Percentiles rank a stretch among this genome's conserved stretches.
phyloP scores from a whole-genome alignment of 768 basidiomycete species.

The Leccinum sublutescens region DNA sequence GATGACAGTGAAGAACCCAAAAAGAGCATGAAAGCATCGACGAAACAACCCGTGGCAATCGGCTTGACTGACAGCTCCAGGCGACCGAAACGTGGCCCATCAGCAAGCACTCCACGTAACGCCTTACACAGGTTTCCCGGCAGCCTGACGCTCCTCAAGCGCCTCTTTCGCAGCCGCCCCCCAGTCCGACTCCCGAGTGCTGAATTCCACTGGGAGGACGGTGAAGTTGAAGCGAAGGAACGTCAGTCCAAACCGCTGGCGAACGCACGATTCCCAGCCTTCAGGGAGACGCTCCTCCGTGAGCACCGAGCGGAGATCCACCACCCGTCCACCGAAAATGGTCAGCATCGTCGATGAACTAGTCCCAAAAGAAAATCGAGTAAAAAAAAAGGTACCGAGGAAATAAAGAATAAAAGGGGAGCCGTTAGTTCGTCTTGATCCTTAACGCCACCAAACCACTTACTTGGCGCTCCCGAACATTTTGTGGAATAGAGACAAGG shows the following conservation, averaged over 20 bases:
- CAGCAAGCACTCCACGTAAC: neutral
- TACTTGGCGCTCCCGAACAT: no score
- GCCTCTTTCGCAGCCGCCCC: neutral
- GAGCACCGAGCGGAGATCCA: slow-evolving; percentile 54
- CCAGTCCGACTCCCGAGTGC: slow-evolving; percentile 25
- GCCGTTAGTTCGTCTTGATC: neutral
- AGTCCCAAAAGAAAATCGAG: neutral
- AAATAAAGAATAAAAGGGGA: neutral
- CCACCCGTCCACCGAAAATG: slow-evolving; percentile 64
- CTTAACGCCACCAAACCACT: slow-evolving; percentile 31
- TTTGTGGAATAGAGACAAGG: no score
- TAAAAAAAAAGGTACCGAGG: neutral
- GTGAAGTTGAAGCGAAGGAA: slow-evolving; percentile 51
- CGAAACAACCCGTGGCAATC: neutral
- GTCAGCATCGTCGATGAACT: slow-evolving; percentile 68
- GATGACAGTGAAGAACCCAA: neutral
- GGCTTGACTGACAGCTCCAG: neutral
- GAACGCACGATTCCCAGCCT: slow-evolving; percentile 65
- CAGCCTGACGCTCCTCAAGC: neutral
- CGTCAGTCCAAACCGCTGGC: slow-evolving; percentile 58
- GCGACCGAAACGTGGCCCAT: neutral
- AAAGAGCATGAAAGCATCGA: neutral
- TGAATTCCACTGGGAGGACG: slow-evolving; percentile 24
- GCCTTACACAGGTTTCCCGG: neutral
- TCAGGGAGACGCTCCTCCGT: slow-evolving; percentile 68